Evolutionary conservation across 805 yeast species (phyloP).

Genomic region (Saccharomycopsis sp.): DNA sequence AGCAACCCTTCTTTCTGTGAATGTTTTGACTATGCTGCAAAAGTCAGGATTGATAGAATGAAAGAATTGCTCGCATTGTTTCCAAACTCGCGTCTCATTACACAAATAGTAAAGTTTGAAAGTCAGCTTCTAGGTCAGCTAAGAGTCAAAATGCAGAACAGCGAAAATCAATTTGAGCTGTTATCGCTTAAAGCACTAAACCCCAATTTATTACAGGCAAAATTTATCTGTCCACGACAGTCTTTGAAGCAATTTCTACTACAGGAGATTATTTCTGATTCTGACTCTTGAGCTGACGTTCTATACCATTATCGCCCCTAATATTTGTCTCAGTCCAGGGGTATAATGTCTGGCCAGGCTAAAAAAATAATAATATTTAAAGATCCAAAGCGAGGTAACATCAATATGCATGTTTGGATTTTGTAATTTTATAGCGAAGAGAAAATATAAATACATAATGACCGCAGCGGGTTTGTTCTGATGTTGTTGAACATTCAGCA

Average conservation of each 20-base stretch:
- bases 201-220: not conserved
- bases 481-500: no score
- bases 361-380: no score
- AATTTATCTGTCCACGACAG: not conserved
- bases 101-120: not conserved
- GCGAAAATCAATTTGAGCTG: not conserved
- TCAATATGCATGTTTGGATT: no score
- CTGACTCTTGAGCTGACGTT: not conserved
- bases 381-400: no score
- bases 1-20: not conserved
- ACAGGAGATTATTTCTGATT: not conserved
- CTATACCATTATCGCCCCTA: no score
- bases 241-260: not conserved
- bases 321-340: no score
- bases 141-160: not conserved
- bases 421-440: no score
- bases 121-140: not conserved
- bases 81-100: not conserved
- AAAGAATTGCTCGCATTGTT: not conserved
- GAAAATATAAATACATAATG: no score
- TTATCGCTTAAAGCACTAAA: not conserved
- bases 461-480: no score
- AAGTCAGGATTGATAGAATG: not conserved
- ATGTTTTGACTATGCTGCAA: not conserved
- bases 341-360: no score